A percentile compares a stretch with the other conserved stretches of the same genome.
Evolutionary conservation across 225 moss, liverwort and hornwort species (phyloP).

Genomic region (Antitrichia curtipendula): DNA sequence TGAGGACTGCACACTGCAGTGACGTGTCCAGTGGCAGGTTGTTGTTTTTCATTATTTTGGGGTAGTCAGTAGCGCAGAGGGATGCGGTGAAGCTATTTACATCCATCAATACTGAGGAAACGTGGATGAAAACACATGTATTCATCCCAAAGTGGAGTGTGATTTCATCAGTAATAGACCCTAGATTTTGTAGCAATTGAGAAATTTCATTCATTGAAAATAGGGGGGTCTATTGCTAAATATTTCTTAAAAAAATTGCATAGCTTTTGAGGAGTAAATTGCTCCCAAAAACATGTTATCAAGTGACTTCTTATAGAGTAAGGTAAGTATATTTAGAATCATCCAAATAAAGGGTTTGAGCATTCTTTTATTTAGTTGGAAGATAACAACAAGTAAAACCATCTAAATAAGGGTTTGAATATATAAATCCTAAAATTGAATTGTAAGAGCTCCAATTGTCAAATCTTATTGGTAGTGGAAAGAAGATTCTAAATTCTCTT

Average conservation of each 20-base stretch:
- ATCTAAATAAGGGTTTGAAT: fast-evolving
- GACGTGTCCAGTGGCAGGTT: not conserved
- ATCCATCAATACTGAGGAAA: not conserved
- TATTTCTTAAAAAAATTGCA: not conserved
- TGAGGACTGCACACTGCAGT: not conserved
- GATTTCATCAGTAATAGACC: not conserved
- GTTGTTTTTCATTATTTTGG: not conserved
- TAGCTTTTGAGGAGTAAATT: not conserved
- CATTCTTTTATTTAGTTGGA: not conserved
- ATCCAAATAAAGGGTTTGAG: fast-evolving
- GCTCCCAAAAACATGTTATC: fast-evolving
- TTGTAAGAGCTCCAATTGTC: not conserved
- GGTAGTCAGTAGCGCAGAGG: too few relatives aligned
- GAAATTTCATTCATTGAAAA: not conserved
- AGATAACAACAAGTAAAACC: not conserved
- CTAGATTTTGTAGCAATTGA: not conserved
- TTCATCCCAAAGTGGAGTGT: not conserved
- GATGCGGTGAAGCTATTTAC: not conserved
- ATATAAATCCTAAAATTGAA: not conserved
- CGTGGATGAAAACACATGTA: not conserved
- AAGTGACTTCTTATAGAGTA: fast-evolving
- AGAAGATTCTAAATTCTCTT: not conserved
- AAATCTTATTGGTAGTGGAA: not conserved
- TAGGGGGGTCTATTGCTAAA: not conserved
- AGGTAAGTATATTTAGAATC: not conserved